Base-by-base conservation (phyloP, 768 basidiomycete genomes). In the Phaeotremella skinneri region DNA sequence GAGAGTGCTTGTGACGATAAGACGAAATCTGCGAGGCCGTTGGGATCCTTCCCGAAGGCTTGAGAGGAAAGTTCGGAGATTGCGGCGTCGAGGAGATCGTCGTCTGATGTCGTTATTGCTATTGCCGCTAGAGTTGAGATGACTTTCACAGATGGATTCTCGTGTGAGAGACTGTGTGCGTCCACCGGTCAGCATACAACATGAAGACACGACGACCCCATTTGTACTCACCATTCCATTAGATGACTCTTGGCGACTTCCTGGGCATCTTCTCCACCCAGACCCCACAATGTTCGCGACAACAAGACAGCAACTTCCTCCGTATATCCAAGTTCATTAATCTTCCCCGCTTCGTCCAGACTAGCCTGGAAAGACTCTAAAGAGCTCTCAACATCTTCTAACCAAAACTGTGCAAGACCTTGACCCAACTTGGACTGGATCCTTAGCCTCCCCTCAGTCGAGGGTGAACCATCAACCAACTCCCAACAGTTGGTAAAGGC, bases 91-190 rank as follows among this genome's bases (percentile, higher is more conserved):
- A 92, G 81, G 20, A 96, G 81, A 32, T 81, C 82, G 31, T 87
- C 85, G 67, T 94, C 91, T 31, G 59, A 58, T 5, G 69, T 71
- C 16, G 92, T 77, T 55, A 91, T 85, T 11, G 90, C 91, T 84
- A 96, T 91, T n/a, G 88, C 88, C 0, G 89, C 88, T 1, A 97
- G 82, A 0, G 86, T 83, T 47, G 87, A 89, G 74, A 94, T 88
- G 1, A 90, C 90, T 54, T 83, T 81, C 50, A 91, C 73, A 69
- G 92, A 90, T 61, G 87, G 87, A 0, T 87, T 82, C 71, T 94
- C 89, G 25, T 81, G 76, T 0, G 86, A 81, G 63, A 96, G 87
- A 68, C 92, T 94, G 64, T 20, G 53, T 26, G 48, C 27, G 11
- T 47, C 32, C n/a, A 27, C n/a, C n/a, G n/a, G n/a, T n/a, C 47